Conservation (phyloP, 768 basidiomycete genomes). For the Lactifluus echinatus region DNA sequence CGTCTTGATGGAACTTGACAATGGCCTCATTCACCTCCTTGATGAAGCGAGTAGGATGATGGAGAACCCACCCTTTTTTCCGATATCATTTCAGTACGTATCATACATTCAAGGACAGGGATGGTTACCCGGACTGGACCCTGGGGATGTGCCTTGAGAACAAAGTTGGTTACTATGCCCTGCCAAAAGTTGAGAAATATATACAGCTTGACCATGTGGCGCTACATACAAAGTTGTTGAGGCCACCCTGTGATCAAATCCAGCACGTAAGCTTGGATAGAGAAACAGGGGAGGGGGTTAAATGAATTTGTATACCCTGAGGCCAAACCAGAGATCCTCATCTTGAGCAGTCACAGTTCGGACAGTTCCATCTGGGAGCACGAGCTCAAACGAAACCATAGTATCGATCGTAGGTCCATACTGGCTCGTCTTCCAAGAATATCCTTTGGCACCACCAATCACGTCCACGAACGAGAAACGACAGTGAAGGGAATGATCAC, state of each 20-base stretch:
- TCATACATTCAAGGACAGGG: background rate
- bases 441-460: background rate
- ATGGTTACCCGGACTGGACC: conserved; percentile 10
- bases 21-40: conserved; percentile 24
- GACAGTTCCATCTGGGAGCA: conserved; percentile 21
- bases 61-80: background rate
- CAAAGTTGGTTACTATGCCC: conserved; percentile 18
- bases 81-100: background rate
- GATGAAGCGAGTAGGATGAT: background rate
- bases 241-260: conserved; percentile 5
- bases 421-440: conserved; percentile 17
- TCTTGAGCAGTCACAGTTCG: conserved; percentile 5
- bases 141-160: conserved; percentile 9
- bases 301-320: background rate
- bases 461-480: background rate
- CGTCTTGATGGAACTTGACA: conserved; percentile 3
- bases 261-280: background rate
- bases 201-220: background rate
- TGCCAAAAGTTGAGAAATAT: background rate
- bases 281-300: background rate
- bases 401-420: conserved; percentile 22
- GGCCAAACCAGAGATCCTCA: conserved; percentile 18
- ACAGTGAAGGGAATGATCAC: background rate
- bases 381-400: conserved; percentile 19
- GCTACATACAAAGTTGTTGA: conserved; percentile 13